These are phyloP conservation scores for Brassica rapa DNA, from an alignment of 345 rosid genomes.

Conservation along the genomic window DNA sequence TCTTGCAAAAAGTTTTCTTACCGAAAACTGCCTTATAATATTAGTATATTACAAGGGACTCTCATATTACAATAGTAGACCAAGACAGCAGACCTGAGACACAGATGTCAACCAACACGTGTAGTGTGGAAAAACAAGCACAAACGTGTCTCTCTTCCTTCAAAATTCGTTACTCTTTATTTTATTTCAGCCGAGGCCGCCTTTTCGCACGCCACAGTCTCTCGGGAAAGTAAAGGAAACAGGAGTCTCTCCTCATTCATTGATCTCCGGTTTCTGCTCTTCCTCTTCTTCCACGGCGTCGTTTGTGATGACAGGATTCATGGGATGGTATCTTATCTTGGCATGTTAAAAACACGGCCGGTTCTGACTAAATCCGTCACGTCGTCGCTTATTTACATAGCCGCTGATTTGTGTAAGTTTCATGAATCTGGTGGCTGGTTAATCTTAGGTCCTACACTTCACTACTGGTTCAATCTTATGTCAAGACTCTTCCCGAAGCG, in stretches of 20 bases:
- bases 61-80: too few relatives aligned
- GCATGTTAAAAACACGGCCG: slow-evolving; percentile 80
- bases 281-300: slow-evolving; percentile 42
- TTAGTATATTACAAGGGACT: too few relatives aligned
- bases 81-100: too few relatives aligned
- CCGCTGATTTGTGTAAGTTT: slow-evolving; percentile 73
- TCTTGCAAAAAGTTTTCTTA: too few relatives aligned
- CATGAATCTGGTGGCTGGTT: slow-evolving; percentile 61
- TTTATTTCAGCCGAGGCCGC: slow-evolving; percentile 45
- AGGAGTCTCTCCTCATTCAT: slow-evolving; percentile 25
- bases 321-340: slow-evolving; percentile 71
- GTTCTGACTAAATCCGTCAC: slow-evolving; percentile 78
- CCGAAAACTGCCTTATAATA: too few relatives aligned
- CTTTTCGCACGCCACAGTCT: slow-evolving; percentile 43
- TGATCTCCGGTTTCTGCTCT: slow-evolving; percentile 36
- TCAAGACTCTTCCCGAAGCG: slow-evolving; percentile 70
- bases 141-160: too few relatives aligned
- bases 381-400: slow-evolving; percentile 64
- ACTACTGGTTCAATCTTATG: slow-evolving; percentile 81
- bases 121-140: too few relatives aligned
- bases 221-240: slow-evolving; percentile 44
- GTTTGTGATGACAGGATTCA: slow-evolving; percentile 49
- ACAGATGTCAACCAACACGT: too few relatives aligned
- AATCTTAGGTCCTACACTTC: slow-evolving; percentile 83
- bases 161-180: too few relatives aligned